A percentile compares a stretch with the other conserved stretches of the same genome.
phyloP scores from a whole-genome alignment of 768 basidiomycete genomes.

The Trametes meyenii region DNA sequence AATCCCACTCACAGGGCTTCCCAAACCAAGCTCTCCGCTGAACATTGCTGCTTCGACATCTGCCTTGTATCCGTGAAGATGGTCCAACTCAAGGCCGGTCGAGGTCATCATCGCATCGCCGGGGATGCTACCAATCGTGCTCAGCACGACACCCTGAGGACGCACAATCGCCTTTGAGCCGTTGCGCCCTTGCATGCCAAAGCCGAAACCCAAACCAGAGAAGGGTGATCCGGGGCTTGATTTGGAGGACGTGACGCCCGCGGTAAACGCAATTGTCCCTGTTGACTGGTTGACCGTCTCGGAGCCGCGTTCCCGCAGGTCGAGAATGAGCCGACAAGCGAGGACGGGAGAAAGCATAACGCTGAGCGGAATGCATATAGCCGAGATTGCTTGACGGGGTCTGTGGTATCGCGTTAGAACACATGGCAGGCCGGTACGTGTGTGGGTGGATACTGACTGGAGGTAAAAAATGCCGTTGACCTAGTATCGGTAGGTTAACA shows the following conservation, averaged over 20 bases:
- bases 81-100: constrained; percentile 33
- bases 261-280: constrained; percentile 34
- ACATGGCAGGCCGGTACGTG: neutral
- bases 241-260: constrained; percentile 32
- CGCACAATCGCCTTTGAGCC: constrained; percentile 30
- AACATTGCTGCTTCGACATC: constrained; percentile 27
- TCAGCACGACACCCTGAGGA: constrained; percentile 32
- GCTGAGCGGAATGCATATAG: constrained; percentile 82
- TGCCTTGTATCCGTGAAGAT: constrained; percentile 27
- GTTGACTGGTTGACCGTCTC: constrained; percentile 73
- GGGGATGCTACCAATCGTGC: constrained; percentile 34
- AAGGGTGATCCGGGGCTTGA: constrained; percentile 34
- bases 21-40: constrained; percentile 17
- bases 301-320: constrained; percentile 79
- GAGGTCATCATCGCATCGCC: constrained; percentile 27
- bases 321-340: constrained; percentile 81
- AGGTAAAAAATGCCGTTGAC: constrained; percentile 86
- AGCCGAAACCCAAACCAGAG: constrained; percentile 33
- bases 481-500: constrained; percentile 26
- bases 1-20: constrained; percentile 31
- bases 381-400: constrained; percentile 81
- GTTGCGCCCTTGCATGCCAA: constrained; percentile 24
- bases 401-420: constrained; percentile 37
- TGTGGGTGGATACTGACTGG: constrained; percentile 51
- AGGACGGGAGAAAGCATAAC: constrained; percentile 83